A percentile compares a stretch with the other conserved stretches of the same genome.
Conservation (phyloP, 169 alveolate genomes). For the Cryptosporidium bovis region DNA sequence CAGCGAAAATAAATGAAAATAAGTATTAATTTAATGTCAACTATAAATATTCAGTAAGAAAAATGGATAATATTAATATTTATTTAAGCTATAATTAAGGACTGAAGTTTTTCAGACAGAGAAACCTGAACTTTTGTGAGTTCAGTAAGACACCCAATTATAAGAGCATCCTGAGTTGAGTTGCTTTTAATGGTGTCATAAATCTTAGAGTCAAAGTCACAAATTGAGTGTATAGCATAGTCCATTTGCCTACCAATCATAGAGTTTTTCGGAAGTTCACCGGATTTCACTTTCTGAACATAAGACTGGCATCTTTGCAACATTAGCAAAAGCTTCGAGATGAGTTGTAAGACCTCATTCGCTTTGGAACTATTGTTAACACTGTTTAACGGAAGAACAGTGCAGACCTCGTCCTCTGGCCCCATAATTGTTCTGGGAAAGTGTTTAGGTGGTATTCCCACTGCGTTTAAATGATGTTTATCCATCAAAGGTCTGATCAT, state of each 20-base stretch:
- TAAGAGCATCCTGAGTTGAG: constrained; percentile 54
- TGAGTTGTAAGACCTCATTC: constrained; percentile 7
- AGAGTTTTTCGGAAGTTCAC: constrained; percentile 28
- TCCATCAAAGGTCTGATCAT: constrained; percentile 54
- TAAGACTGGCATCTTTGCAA: constrained; percentile 55
- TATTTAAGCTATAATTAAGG: constrained; percentile 28
- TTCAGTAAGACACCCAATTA: constrained; percentile 68
- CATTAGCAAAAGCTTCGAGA: constrained; percentile 41
- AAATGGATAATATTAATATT: not conserved
- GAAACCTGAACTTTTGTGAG: constrained; percentile 57
- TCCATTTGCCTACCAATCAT: constrained; percentile 70
- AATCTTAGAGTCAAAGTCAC: constrained; percentile 43
- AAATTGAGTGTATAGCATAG: constrained; percentile 51
- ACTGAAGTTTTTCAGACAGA: constrained; percentile 60
- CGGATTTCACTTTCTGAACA: constrained; percentile 36
- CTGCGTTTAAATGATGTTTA: constrained; percentile 59
- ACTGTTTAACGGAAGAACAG: constrained; percentile 52
- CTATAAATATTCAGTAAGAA: not conserved
- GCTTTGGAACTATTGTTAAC: constrained; percentile 11
- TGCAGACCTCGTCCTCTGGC: constrained; percentile 68
- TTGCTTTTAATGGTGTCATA: constrained; percentile 23
- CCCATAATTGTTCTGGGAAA: constrained; percentile 67
- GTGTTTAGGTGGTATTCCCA: constrained; percentile 57
- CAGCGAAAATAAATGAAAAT: not conserved
- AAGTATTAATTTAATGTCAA: not conserved